A percentile compares a stretch with the other conserved stretches of the same genome.
Conservation (phyloP, 805 yeast genomes). For the Candida nitratophila region DNA sequence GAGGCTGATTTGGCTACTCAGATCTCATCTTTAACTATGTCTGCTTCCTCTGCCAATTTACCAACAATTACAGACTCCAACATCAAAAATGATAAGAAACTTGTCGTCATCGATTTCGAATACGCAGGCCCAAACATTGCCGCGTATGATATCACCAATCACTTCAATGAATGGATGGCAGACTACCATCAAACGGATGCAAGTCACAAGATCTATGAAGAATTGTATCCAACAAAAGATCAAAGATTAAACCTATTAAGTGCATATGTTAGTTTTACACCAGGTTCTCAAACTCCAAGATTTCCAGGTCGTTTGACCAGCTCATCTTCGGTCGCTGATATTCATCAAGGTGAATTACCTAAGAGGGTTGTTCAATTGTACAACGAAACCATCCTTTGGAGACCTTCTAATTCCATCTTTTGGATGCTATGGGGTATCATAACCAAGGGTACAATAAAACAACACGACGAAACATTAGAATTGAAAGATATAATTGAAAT, state of each 20-base stretch:
- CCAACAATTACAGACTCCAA: conserved; percentile 24
- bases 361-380: conserved; percentile 41
- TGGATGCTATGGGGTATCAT: conserved; percentile 95
- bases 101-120: conserved; percentile 95
- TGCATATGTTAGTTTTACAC: conserved; percentile 67
- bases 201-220: conserved; percentile 45
- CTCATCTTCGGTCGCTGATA: conserved; percentile 27
- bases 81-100: conserved; percentile 44
- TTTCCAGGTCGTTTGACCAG: conserved; percentile 10
- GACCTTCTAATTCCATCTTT: conserved; percentile 67
- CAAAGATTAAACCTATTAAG: conserved; percentile 66
- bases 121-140: conserved; percentile 88
- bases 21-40: conserved; percentile 12
- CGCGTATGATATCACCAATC: conserved; percentile 88
- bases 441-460: conserved; percentile 17
- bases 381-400: conserved; percentile 68
- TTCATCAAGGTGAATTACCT: conserved; percentile 27
- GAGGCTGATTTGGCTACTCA: conserved; percentile 9
- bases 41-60: conserved; percentile 10
- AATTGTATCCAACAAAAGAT: conserved; percentile 57
- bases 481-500: conserved; percentile 27
- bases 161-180: conserved; percentile 95
- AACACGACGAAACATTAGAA: background rate
- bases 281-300: conserved; percentile 24
- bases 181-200: conserved; percentile 67